Conservation (phyloP, 371 early-diverging fungal species). For the Conidiobolus incongruus region DNA sequence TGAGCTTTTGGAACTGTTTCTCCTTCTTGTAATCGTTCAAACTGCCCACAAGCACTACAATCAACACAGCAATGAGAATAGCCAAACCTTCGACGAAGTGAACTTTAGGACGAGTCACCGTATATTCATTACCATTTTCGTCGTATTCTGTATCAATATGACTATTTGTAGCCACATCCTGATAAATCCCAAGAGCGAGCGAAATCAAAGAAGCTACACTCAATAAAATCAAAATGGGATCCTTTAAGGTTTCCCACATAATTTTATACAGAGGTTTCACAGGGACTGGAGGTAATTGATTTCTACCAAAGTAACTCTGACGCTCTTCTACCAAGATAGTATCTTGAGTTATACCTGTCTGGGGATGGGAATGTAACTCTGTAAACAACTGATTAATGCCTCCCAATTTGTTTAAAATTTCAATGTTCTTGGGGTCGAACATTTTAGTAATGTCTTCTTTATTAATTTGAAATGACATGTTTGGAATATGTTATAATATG, state of each 20-base stretch:
- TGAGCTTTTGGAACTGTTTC: slow-evolving; percentile 54
- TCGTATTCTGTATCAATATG: slow-evolving; percentile 11
- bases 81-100: slow-evolving; percentile 58
- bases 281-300: slow-evolving; percentile 37
- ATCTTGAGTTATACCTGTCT: too few species aligned
- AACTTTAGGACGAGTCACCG: not conserved
- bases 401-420: too few species aligned
- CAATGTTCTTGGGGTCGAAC: too few species aligned
- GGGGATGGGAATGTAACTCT: too few species aligned
- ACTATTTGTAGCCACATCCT: slow-evolving; percentile 46
- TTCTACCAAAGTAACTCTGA: slow-evolving; percentile 47
- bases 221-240: slow-evolving; percentile 55
- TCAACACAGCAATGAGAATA: slow-evolving; percentile 53
- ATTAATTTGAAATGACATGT: too few species aligned
- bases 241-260: slow-evolving; percentile 64
- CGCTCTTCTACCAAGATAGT: too few species aligned
- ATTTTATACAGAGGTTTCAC: slow-evolving; percentile 38
- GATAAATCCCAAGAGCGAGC: slow-evolving; percentile 67
- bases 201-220: slow-evolving; percentile 72
- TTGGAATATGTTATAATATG: too few species aligned
- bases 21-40: slow-evolving; percentile 77
- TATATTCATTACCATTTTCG: slow-evolving; percentile 16
- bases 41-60: slow-evolving; percentile 59
- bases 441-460: too few species aligned
- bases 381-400: too few species aligned